Base-by-base conservation (phyloP, 2,329 filamentous ascomycete genomes). In the Cyclaneusma minus region DNA sequence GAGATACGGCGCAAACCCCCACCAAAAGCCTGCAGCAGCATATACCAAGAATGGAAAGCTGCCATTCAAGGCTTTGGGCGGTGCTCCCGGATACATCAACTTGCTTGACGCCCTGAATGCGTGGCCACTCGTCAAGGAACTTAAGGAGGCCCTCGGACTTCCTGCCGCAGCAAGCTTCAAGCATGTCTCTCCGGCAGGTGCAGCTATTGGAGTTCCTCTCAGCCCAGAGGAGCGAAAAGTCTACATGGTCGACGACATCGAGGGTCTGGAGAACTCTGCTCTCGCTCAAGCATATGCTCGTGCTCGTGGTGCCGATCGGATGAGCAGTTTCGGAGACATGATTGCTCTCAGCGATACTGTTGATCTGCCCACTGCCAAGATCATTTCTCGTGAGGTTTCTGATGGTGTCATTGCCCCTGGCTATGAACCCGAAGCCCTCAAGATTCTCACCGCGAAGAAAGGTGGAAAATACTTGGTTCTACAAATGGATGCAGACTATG, bases 141-240 rank as follows among this genome's bases (percentile, higher is more conserved):
- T 98, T 44, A 91, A 84, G 63, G 62, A 78, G 41, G 83, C 87
- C 13, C 72, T 95, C 13, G 76, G 78, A 41, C 75, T 78, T 52
- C 82, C 89, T 17, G 89, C 89, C 28, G 89, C 89, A 16, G 87
- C 89, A 36, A 93, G 83, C 51, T 98, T 98, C 74, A 98, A 94
- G 71, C 89, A 98, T 52, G 89, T 95, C 35, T 98, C 89, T 7
- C 89, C 89, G 12, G 89, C 89, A 22, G 89, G 89, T 47, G 89
- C 87, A 32, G 87, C 89, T 39, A 89, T 98, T 45, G 89, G 85
- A 39, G 73, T 89, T 5, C 82, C 84, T 13, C 67, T 98, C 37
- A 82, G 62, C 37, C 71, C 80, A 21, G 79, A 81, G 27, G 89
- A 98, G 68, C 77, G 81, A 55, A 91, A 92, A 60, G 89, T 94